Conservation (phyloP, 768 basidiomycete species). For the Trametes coccinea region DNA sequence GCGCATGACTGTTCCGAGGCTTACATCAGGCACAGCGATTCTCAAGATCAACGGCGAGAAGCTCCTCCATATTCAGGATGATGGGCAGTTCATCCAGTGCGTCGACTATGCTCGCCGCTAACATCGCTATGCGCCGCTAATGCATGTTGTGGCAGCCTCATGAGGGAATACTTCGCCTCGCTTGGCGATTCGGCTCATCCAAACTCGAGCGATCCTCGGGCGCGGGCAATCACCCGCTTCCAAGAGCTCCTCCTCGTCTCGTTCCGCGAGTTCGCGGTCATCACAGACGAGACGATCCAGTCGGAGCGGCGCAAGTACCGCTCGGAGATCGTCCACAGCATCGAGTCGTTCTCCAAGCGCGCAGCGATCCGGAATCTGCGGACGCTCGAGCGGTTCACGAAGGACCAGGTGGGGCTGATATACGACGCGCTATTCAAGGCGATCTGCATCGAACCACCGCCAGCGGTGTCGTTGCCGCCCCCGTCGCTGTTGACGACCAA, state of each 20-base stretch:
- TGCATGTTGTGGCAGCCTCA: conserved; percentile 54
- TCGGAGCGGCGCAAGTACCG: conserved; percentile 84
- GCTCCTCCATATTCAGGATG: conserved; percentile 90
- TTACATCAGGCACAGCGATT: conserved; percentile 57
- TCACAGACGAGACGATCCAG: conserved; percentile 92
- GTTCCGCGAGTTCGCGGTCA: conserved; percentile 95
- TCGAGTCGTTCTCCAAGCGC: conserved; percentile 93
- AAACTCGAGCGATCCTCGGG: conserved; percentile 79
- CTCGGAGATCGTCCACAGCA: conserved; percentile 86
- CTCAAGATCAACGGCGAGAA: conserved; percentile 97
- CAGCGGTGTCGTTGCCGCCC: conserved; percentile 45
- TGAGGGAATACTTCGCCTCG: conserved; percentile 93
- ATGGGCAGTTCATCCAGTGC: conserved; percentile 94
- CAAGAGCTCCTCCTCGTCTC: conserved; percentile 96
- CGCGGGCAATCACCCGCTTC: conserved; percentile 94
- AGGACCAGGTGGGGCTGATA: conserved; percentile 85
- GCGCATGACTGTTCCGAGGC: conserved; percentile 23
- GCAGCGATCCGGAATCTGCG: conserved; percentile 86
- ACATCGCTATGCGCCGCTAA: not conserved
- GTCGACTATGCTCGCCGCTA: conserved; percentile 24
- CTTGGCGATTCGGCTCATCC: conserved; percentile 95
- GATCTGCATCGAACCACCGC: conserved; percentile 73
- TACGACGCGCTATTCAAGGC: conserved; percentile 91
- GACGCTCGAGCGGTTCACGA: conserved; percentile 75
- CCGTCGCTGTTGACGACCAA: conserved; percentile 56